Percentiles rank a stretch among this genome's conserved stretches.
These are phyloP conservation scores for Citrus hindsii DNA, from an alignment of 345 rosid species.

Conservation along the genomic window DNA sequence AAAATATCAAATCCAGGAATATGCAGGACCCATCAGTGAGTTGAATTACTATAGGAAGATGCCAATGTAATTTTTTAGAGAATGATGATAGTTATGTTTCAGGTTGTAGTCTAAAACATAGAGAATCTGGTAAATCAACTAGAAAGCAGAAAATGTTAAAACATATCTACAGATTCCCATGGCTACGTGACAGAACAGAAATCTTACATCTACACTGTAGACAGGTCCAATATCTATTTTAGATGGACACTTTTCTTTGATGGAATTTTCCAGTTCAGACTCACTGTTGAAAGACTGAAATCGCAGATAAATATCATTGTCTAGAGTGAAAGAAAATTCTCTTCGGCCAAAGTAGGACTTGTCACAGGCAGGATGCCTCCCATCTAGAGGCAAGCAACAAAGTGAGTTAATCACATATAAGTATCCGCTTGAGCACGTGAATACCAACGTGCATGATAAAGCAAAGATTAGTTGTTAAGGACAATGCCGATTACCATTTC, in stretches of 20 bases:
- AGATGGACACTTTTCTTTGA: slow-evolving; percentile 62
- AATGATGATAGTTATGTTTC: background rate
- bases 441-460: background rate
- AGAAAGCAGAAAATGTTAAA: background rate
- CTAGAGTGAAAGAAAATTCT: slow-evolving; percentile 86
- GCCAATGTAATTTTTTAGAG: background rate
- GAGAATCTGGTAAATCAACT: background rate
- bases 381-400: slow-evolving; percentile 47
- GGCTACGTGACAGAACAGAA: background rate
- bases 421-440: background rate
- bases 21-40: background rate
- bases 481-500: slow-evolving; percentile 58
- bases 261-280: slow-evolving; percentile 54
- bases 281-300: slow-evolving; percentile 67
- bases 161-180: background rate
- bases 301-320: slow-evolving; percentile 67
- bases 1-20: background rate
- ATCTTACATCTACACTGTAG: slow-evolving; percentile 75
- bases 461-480: background rate
- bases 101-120: background rate
- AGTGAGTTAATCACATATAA: background rate
- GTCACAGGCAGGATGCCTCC: slow-evolving; percentile 93
- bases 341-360: slow-evolving; percentile 63
- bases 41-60: background rate
- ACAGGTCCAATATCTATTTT: slow-evolving; percentile 93